These are phyloP conservation scores for Apiotrichum veenhuisii DNA, from an alignment of 1,284 basidiomycete species.

Conservation along the genomic window DNA sequence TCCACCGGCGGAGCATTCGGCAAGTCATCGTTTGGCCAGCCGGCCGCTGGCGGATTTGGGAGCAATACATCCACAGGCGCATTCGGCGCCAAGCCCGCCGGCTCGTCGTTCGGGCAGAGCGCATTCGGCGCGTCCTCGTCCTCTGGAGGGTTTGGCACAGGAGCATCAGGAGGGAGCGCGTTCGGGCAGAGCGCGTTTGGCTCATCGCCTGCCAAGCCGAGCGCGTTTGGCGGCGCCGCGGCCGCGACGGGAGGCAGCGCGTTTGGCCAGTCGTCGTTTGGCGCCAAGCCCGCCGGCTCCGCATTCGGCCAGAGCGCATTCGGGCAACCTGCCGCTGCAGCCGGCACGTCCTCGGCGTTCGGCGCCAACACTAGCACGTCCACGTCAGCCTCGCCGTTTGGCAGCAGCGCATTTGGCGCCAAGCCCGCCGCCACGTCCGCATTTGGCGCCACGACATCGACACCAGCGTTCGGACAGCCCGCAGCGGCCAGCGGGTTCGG, in stretches of 20 bases:
- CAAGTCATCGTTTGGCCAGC: not conserved
- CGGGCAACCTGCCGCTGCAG: not conserved
- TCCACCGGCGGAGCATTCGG: not conserved
- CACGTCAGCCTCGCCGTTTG: slow-evolving; percentile 9
- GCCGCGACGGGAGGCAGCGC: no score
- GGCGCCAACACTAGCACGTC: not conserved
- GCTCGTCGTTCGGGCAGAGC: slow-evolving; percentile 6
- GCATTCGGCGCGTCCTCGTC: not conserved
- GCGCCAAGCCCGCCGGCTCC: not conserved
- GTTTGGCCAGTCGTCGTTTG: slow-evolving; percentile 12
- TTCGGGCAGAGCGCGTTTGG: no score
- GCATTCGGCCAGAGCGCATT: not conserved
- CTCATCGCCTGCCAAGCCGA: not conserved
- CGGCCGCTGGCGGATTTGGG: not conserved
- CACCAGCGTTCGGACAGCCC: slow-evolving; percentile 6
- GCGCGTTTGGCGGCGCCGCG: slow-evolving; percentile 7
- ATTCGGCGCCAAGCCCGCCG: not conserved
- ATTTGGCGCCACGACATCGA: slow-evolving; percentile 7
- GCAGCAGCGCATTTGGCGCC: slow-evolving; percentile 9
- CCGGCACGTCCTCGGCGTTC: not conserved
- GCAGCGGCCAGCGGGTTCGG: slow-evolving; percentile 2
- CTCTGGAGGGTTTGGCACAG: not conserved
- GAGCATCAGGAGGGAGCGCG: not conserved
- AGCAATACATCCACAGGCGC: not conserved
- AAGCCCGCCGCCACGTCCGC: slow-evolving; percentile 3